phyloP scores from a whole-genome alignment of 2,329 filamentous ascomycete genomes.

The Emergomyces pasteurianus region DNA sequence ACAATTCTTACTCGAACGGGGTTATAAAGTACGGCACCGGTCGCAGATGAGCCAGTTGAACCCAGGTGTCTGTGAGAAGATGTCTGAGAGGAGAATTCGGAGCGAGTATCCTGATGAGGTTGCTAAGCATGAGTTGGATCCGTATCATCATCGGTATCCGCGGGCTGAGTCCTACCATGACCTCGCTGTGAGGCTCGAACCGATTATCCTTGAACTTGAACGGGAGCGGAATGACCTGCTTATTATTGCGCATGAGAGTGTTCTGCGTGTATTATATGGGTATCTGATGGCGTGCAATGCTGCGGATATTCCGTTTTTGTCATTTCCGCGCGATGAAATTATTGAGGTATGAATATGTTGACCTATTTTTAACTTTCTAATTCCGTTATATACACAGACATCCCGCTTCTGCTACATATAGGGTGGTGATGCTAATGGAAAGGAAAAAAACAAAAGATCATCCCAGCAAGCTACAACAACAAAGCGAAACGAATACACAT shows the following conservation, averaged over 20 bases:
- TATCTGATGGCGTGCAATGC: slow-evolving; percentile 98
- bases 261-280: slow-evolving; percentile 91
- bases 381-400: neutral
- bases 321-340: slow-evolving; percentile 92
- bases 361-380: neutral
- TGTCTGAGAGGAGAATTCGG: slow-evolving; percentile 72
- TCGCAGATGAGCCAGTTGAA: slow-evolving; percentile 97
- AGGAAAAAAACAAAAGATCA: slow-evolving; percentile 50
- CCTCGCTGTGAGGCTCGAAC: slow-evolving; percentile 91
- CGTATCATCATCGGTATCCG: slow-evolving; percentile 93
- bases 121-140: slow-evolving; percentile 81
- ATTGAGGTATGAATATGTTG: slow-evolving; percentile 54
- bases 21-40: slow-evolving; percentile 78
- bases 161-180: slow-evolving; percentile 98
- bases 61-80: slow-evolving; percentile 87
- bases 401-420: neutral
- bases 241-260: slow-evolving; percentile 95
- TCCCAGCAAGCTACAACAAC: slow-evolving; percentile 95
- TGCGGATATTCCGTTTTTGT: slow-evolving; percentile 80
- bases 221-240: slow-evolving; percentile 95
- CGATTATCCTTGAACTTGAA: slow-evolving; percentile 94
- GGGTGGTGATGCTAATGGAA: too few species aligned
- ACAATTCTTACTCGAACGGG: slow-evolving; percentile 62
- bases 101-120: slow-evolving; percentile 81
- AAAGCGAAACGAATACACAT: slow-evolving; percentile 86